Evolutionary conservation across 352 stramenopile genomes (phyloP).

Genomic region (Phytophthora litchii): DNA sequence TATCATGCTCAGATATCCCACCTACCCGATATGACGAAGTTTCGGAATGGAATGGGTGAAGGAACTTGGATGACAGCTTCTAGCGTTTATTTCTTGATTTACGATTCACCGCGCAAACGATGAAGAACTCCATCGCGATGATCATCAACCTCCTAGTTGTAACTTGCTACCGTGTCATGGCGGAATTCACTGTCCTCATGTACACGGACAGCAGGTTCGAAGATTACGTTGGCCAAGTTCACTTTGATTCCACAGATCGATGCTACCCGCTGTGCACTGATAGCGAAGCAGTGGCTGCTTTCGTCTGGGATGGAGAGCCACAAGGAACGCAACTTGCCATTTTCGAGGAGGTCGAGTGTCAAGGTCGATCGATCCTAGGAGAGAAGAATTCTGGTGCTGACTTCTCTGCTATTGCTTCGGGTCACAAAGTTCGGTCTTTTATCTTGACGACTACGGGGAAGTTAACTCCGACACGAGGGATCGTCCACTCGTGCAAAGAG

Average conservation of each 20-base stretch:
- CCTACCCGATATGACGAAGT: slow-evolving; percentile 7
- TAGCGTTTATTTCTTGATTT: slow-evolving; percentile 23
- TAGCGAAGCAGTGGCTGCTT: slow-evolving; percentile 13
- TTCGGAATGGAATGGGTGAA: slow-evolving; percentile 3
- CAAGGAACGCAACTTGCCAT: slow-evolving; percentile 18
- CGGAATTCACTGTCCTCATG: slow-evolving; percentile 24
- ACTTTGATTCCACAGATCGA: slow-evolving; percentile 24
- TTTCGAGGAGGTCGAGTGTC: slow-evolving; percentile 28
- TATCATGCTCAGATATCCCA: too few species aligned
- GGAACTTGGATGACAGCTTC: background rate
- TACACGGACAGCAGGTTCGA: slow-evolving; percentile 34
- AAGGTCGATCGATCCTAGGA: slow-evolving; percentile 13
- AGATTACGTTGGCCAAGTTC: slow-evolving; percentile 24
- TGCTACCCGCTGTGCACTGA: slow-evolving; percentile 26
- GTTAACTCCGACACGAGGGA: slow-evolving; percentile 1
- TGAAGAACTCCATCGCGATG: slow-evolving; percentile 4
- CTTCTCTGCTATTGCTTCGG: slow-evolving; percentile 15
- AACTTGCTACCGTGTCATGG: background rate
- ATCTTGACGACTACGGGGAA: slow-evolving; percentile 23
- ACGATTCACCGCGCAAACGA: slow-evolving; percentile 7
- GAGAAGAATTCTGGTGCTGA: background rate
- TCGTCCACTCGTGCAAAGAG: slow-evolving; percentile 25
- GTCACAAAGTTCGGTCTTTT: slow-evolving; percentile 26
- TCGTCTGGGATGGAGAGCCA: slow-evolving; percentile 24
- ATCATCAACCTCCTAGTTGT: background rate